phyloP scores from a whole-genome alignment of 2,329 filamentous ascomycete species.

The Tympanopsis confertula region DNA sequence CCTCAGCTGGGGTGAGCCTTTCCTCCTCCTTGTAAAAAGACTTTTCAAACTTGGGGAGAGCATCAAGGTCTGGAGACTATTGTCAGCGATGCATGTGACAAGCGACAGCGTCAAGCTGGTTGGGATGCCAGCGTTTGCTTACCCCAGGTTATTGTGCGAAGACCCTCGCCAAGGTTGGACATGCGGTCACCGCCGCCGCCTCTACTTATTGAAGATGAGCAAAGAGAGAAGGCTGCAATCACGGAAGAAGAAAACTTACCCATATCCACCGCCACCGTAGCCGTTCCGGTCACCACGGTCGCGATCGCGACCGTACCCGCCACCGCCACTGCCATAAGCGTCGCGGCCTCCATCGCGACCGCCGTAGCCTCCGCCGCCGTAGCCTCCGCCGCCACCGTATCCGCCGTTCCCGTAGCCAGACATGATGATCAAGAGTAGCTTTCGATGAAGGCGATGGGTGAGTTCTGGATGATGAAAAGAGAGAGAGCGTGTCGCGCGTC shows the following conservation, averaged over 20 bases:
- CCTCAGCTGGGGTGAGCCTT: constrained; percentile 63
- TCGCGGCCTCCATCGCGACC: constrained; percentile 20
- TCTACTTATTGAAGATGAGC: constrained; percentile 25
- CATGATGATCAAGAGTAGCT: constrained; percentile 15
- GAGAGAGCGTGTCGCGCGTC: too few species aligned
- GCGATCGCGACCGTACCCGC: constrained; percentile 19
- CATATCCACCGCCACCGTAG: constrained; percentile 15
- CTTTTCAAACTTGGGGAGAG: constrained; percentile 94
- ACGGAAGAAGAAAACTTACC: constrained; percentile 8
- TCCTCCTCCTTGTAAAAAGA: constrained; percentile 96
- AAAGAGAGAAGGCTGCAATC: constrained; percentile 13
- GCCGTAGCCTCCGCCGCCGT: constrained; percentile 8
- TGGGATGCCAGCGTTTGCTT: constrained; percentile 20
- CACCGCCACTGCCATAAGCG: constrained; percentile 21
- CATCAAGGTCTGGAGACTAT: constrained; percentile 48
- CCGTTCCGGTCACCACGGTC: constrained; percentile 14
- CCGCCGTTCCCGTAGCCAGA: constrained; percentile 15
- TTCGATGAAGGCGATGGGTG: constrained; percentile 10
- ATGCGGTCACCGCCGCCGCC: constrained; percentile 82
- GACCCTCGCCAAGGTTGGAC: constrained; percentile 74
- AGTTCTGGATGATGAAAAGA: constrained; percentile 1
- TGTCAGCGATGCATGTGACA: constrained; percentile 11
- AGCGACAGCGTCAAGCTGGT: constrained; percentile 13
- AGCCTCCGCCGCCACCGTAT: constrained; percentile 15
- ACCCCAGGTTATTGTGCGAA: constrained; percentile 88